These are phyloP conservation scores for Aureobasidium sp. DNA, from an alignment of 2,329 filamentous ascomycete genomes.

Conservation along the genomic window DNA sequence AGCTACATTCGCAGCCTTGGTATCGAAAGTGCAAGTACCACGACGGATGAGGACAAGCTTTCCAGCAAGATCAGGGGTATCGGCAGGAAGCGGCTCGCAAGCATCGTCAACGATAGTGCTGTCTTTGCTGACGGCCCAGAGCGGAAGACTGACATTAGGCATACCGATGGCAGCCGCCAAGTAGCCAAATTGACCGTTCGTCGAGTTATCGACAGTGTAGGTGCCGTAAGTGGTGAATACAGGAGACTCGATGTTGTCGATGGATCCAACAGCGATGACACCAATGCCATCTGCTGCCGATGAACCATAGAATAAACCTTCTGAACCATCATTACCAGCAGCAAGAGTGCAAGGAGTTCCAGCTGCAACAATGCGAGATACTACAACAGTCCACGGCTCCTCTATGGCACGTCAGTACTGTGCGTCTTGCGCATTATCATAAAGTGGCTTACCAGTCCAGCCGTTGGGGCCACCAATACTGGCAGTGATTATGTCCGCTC, in stretches of 20 bases:
- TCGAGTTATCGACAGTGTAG: slow-evolving; percentile 27
- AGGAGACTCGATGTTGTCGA: slow-evolving; percentile 33
- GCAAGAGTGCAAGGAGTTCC: slow-evolving; percentile 47
- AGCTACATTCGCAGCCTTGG: slow-evolving; percentile 49
- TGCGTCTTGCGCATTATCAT: background rate
- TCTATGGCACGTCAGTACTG: slow-evolving; percentile 14
- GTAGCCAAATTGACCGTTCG: slow-evolving; percentile 31
- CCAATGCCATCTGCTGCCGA: slow-evolving; percentile 37
- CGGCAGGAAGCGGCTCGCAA: slow-evolving; percentile 46
- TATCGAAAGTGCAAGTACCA: slow-evolving; percentile 50
- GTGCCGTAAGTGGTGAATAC: slow-evolving; percentile 30
- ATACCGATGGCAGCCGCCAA: slow-evolving; percentile 28
- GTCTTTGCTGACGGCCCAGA: slow-evolving; percentile 42
- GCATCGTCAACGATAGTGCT: slow-evolving; percentile 43
- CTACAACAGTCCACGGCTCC: slow-evolving; percentile 35
- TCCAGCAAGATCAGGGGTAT: slow-evolving; percentile 51
- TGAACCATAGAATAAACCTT: slow-evolving; percentile 43
- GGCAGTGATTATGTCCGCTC: slow-evolving; percentile 34
- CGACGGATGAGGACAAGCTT: slow-evolving; percentile 55
- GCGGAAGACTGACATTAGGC: slow-evolving; percentile 26
- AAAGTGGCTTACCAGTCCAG: slow-evolving; percentile 22
- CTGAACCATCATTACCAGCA: slow-evolving; percentile 46
- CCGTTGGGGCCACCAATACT: slow-evolving; percentile 30
- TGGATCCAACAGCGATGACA: slow-evolving; percentile 41
- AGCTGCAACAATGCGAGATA: slow-evolving; percentile 37